phyloP scores from a whole-genome alignment of 139 green algal species.

The Chlamydomonas sphaeroides region DNA sequence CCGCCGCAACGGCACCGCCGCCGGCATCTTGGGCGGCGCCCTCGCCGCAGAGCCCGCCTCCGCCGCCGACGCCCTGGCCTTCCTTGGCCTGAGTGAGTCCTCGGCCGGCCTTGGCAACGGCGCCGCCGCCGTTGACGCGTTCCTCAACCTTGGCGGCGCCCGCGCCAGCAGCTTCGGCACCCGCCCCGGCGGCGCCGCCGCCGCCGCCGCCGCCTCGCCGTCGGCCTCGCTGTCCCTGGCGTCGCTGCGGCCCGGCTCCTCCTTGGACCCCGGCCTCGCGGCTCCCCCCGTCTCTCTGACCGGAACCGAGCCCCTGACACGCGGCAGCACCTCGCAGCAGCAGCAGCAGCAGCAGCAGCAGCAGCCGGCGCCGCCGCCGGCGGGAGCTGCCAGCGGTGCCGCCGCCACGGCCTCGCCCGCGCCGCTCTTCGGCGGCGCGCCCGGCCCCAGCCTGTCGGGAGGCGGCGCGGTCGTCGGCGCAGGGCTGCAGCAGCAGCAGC shows the following conservation, averaged over 20 bases:
- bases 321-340: background rate
- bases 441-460: constrained; percentile 6
- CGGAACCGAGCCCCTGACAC: constrained; percentile 25
- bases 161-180: too few species aligned
- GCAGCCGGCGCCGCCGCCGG: background rate
- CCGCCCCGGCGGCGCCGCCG: too few species aligned
- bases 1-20: background rate
- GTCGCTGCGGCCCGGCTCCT: constrained; percentile 9
- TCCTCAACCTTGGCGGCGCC: background rate
- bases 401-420: background rate
- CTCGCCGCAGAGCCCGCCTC: background rate
- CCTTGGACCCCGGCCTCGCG: constrained; percentile 14
- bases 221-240: background rate
- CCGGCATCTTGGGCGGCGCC: background rate
- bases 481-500: background rate
- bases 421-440: constrained; percentile 18
- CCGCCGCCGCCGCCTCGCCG: background rate
- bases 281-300: constrained; percentile 16
- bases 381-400: background rate
- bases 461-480: background rate
- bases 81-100: background rate
- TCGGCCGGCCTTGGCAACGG: background rate
- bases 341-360: constrained; percentile 18
- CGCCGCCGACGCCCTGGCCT: background rate
- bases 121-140: too few species aligned